A percentile compares a stretch with the other conserved stretches of the same genome.
These are phyloP conservation scores for Trypanosoma vivax DNA, from an alignment of 208 protist genomes.

Conservation along the genomic window DNA sequence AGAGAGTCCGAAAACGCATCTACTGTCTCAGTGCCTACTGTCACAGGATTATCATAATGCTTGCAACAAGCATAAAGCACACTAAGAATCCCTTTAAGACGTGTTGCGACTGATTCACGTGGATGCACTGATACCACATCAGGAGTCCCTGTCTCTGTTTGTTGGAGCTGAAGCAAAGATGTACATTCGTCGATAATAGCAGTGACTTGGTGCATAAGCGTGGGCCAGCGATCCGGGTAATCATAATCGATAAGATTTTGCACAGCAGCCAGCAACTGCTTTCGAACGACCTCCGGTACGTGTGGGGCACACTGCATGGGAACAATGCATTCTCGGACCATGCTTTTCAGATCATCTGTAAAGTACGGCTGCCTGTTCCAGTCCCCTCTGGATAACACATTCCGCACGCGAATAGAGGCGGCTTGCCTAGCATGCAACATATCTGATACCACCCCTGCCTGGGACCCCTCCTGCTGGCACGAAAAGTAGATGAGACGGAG, in stretches of 20 bases:
- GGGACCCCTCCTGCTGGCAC: no score
- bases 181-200: conserved; percentile 35
- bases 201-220: conserved; percentile 51
- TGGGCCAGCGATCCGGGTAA: conserved; percentile 59
- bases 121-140: neutral
- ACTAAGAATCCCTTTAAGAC: conserved; percentile 58
- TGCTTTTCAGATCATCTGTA: conserved; percentile 35
- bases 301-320: conserved; percentile 56
- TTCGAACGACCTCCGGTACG: conserved; percentile 59
- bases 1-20: conserved; percentile 43
- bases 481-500: conserved; percentile 54
- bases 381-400: conserved; percentile 59
- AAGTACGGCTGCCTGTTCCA: conserved; percentile 67
- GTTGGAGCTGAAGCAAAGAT: conserved; percentile 17
- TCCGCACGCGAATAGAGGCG: conserved; percentile 66
- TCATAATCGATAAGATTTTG: conserved; percentile 67
- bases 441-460: conserved; percentile 1
- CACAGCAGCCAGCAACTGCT: conserved; percentile 62
- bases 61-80: conserved; percentile 67
- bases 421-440: conserved; percentile 25
- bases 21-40: conserved; percentile 30
- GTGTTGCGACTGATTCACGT: conserved; percentile 24
- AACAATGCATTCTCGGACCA: conserved; percentile 45
- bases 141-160: conserved; percentile 15
- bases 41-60: conserved; percentile 48